Evolutionary conservation across 768 basidiomycete genomes (phyloP).

Genomic region (Baorangia bicolor): DNA sequence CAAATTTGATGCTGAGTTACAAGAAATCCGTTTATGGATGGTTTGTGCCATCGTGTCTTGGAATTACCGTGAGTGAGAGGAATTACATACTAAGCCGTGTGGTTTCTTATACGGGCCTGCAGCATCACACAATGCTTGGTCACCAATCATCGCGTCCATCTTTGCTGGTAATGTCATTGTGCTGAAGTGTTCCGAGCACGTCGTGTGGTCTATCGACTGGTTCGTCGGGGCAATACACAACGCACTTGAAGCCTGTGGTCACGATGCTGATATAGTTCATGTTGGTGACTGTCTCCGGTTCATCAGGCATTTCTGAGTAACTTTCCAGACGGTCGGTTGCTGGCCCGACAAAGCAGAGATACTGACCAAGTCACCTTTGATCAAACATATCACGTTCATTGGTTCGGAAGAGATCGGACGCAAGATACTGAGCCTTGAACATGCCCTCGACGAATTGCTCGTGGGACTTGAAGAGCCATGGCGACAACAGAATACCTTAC

Average conservation of each 20-base stretch:
- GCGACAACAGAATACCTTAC: conserved; percentile 87
- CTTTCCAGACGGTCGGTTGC: conserved; percentile 70
- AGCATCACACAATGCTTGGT: conserved; percentile 94
- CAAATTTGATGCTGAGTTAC: conserved; percentile 68
- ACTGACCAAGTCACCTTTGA: conserved; percentile 71
- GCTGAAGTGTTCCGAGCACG: conserved; percentile 89
- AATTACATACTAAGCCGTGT: background rate
- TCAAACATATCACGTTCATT: conserved; percentile 96
- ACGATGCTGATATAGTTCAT: conserved; percentile 89
- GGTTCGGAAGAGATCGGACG: conserved; percentile 79
- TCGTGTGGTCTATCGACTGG: conserved; percentile 87
- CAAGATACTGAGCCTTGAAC: conserved; percentile 44
- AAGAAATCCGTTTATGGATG: conserved; percentile 85
- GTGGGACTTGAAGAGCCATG: conserved; percentile 53
- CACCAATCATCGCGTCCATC: conserved; percentile 86
- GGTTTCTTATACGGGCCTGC: conserved; percentile 4
- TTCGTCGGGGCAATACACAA: conserved; percentile 77
- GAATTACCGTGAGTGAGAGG: conserved; percentile 83
- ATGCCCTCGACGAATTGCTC: background rate
- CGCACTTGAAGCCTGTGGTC: conserved; percentile 79
- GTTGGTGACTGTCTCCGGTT: conserved; percentile 32
- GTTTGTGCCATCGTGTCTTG: conserved; percentile 93
- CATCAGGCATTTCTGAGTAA: conserved; percentile 5
- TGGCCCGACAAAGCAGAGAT: conserved; percentile 84
- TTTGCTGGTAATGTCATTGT: conserved; percentile 91